These are phyloP conservation scores for Aegilops speltoides DNA, from an alignment of 176 grass and related monocot species.

Conservation along the genomic window DNA sequence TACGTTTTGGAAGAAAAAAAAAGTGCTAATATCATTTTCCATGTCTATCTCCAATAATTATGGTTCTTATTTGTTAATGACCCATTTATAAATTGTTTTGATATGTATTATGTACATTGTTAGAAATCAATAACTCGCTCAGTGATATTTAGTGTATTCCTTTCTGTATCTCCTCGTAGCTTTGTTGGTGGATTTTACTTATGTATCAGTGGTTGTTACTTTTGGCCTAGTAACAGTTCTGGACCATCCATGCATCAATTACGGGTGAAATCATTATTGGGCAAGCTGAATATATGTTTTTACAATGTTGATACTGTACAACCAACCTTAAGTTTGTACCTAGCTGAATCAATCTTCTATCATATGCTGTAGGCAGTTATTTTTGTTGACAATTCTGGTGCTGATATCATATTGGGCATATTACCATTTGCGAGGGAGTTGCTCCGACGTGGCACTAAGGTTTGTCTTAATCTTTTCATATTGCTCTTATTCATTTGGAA, in stretches of 20 bases:
- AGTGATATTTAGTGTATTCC: background rate
- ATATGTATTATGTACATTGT: background rate
- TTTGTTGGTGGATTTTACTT: background rate
- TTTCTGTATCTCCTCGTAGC: background rate
- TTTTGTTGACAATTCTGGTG: slow-evolving; percentile 99
- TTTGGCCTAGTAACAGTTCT: background rate
- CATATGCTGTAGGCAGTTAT: slow-evolving; percentile 70
- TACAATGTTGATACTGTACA: background rate
- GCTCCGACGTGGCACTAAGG: slow-evolving; percentile 83
- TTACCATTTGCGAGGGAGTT: slow-evolving; percentile 95
- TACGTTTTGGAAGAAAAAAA: background rate
- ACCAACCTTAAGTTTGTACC: slow-evolving; percentile 9
- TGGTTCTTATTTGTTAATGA: background rate
- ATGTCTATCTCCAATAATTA: slow-evolving; percentile 8
- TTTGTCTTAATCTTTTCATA: slow-evolving; percentile 34
- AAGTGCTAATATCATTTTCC: background rate
- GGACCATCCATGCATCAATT: slow-evolving; percentile 12
- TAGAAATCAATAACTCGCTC: background rate
- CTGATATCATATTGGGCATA: slow-evolving; percentile 94
- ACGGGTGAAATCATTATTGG: background rate
- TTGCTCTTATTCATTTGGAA: background rate
- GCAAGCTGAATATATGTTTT: background rate
- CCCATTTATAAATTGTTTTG: background rate
- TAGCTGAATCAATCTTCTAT: slow-evolving; percentile 26
- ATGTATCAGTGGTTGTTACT: background rate